Evolutionary conservation across 805 yeast genomes (phyloP).

Genomic region (Lipomyces lipofer): DNA sequence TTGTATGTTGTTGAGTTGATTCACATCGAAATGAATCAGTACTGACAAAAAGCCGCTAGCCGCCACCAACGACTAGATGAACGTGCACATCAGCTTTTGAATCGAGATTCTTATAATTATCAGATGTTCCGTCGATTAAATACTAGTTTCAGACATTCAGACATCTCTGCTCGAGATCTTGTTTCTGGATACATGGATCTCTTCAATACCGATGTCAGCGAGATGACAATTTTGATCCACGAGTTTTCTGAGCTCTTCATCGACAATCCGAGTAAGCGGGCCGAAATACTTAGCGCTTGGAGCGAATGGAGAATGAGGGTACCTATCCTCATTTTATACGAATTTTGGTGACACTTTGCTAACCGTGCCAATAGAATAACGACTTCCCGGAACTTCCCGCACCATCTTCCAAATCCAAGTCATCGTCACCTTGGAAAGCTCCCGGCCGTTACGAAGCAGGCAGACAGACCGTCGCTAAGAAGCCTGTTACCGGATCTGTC

Average conservation of each 20-base stretch:
- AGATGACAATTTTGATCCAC: constrained; percentile 21
- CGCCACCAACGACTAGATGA: constrained; percentile 26
- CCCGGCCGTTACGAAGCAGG: constrained; percentile 3
- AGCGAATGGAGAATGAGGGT: constrained; percentile 19
- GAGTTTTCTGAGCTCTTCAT: constrained; percentile 26
- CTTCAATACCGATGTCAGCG: constrained; percentile 20
- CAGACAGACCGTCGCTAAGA: background rate
- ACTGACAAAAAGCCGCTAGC: constrained; percentile 8
- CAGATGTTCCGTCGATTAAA: constrained; percentile 14
- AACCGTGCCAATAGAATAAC: constrained; percentile 5
- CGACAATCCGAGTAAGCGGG: background rate
- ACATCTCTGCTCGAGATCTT: constrained; percentile 20
- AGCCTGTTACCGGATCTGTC: constrained; percentile 6
- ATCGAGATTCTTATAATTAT: constrained; percentile 14
- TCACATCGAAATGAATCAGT: background rate
- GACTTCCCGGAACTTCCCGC: constrained; percentile 18
- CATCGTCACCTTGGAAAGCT: too few species aligned
- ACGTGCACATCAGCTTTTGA: constrained; percentile 21
- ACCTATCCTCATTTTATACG: background rate
- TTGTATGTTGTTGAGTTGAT: constrained; percentile 11
- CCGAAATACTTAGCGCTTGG: constrained; percentile 15
- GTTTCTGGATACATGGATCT: constrained; percentile 20
- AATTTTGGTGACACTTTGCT: background rate
- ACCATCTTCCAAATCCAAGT: too few species aligned
- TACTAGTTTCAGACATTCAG: constrained; percentile 5